Conservation (phyloP, 441 rosid species). For the Flueggea neowawraea region DNA sequence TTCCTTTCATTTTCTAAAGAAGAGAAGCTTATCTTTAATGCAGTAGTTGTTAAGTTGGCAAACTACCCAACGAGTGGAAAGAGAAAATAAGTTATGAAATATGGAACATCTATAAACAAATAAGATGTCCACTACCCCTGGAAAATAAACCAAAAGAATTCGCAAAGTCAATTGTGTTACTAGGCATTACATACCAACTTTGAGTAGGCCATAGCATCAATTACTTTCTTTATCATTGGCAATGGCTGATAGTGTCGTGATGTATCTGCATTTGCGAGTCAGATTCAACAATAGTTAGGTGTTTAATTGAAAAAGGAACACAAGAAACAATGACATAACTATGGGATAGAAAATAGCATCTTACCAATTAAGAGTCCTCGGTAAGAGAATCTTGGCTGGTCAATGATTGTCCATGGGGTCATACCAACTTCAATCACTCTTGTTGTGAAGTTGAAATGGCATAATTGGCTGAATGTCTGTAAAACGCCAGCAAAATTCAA, state of each 20-base stretch:
- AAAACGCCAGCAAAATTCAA: neutral
- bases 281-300: neutral
- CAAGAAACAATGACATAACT: neutral
- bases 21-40: no score
- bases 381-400: constrained; percentile 63
- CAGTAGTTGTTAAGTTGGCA: no score
- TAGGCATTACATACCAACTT: constrained; percentile 46
- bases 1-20: no score
- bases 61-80: no score
- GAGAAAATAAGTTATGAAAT: no score
- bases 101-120: no score
- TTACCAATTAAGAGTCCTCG: constrained; percentile 75
- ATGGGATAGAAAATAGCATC: neutral
- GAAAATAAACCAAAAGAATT: no score
- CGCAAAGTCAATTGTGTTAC: no score
- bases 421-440: constrained; percentile 38
- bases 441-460: constrained; percentile 42
- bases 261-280: constrained; percentile 44
- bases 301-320: no score
- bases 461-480: constrained; percentile 78
- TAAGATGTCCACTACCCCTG: no score
- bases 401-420: constrained; percentile 61
- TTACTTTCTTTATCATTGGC: constrained; percentile 56
- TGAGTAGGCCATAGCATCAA: constrained; percentile 68
- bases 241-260: constrained; percentile 71